Base-by-base conservation (phyloP, 2,329 filamentous ascomycete genomes). In the Beauveria medogensis region DNA sequence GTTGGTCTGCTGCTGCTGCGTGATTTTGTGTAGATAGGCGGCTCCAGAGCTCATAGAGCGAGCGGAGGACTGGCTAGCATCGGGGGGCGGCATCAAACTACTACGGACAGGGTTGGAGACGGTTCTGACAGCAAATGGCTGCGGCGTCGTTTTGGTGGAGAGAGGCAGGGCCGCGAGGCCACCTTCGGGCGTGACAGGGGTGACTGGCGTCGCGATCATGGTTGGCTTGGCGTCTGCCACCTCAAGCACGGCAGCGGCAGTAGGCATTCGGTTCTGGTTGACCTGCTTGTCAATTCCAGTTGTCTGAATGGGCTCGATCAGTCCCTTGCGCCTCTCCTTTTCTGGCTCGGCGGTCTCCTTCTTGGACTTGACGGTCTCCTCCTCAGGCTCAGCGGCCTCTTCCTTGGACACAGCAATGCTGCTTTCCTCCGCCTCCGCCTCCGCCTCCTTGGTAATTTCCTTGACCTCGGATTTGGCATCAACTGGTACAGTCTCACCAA, bases 31-130 rank as follows among this genome's bases (percentile, higher is more conserved):
- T 60, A 83, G 67, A 65, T 79, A 84, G 14, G 81, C 80, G 8
- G 83, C 78, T 24, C 84, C 81, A 3, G 81, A 80, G 40, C 84
- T 86, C 47, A 81, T 76, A 30, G 83, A 84, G 55, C 84, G 75
- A 22, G 78, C 73, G 18, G 78, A 75, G 48, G 71, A 74, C 59
- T 80, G 75, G 20, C 75, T 74, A 18, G 75, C 72, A 64, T 84
- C 81, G 2, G 73, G 70, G 12, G 78, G 81, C 6, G 70, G 70
- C 46, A 80, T 69, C 20, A 80, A 70, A 62, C 77, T 75, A 52
- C 76, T 76, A 43, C 78, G 73, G 5, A 76, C 70, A 48, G 74
- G 71, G 60, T 77, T 75, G 6, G 82, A 84, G 16, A 80, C 79
- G 0, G 80, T 78, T 56, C 82, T 79, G 22, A 74, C 69, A 24